Conservation (phyloP, 1,284 basidiomycete genomes). For the Ustilago esculenta region DNA sequence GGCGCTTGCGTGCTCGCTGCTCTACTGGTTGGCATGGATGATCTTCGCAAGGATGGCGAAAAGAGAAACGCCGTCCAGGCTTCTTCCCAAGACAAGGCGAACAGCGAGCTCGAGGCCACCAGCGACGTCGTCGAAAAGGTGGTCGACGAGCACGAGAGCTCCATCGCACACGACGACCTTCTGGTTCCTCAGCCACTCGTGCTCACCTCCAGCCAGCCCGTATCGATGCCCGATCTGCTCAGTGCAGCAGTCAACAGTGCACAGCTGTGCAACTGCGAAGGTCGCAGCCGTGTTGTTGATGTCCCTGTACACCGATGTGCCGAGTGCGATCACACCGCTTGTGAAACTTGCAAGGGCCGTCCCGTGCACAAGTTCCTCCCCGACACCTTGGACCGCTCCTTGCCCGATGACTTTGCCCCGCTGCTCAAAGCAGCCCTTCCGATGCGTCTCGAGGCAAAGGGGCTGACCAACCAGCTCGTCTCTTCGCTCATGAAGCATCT, state of each 20-base stretch:
- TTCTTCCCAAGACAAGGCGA: slow-evolving; percentile 73
- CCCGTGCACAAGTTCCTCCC: slow-evolving; percentile 81
- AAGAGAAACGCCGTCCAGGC: slow-evolving; percentile 17
- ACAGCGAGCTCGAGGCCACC: slow-evolving; percentile 70
- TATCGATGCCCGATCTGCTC: slow-evolving; percentile 71
- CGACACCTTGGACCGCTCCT: slow-evolving; percentile 70
- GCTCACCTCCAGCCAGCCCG: slow-evolving; percentile 30
- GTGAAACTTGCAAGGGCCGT: slow-evolving; percentile 85
- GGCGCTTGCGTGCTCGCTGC: slow-evolving; percentile 88
- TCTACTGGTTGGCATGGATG: slow-evolving; percentile 69
- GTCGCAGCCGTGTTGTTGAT: slow-evolving; percentile 77
- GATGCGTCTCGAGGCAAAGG: slow-evolving; percentile 75
- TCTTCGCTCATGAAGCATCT: slow-evolving; percentile 70
- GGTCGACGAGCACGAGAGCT: slow-evolving; percentile 66
- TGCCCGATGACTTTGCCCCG: slow-evolving; percentile 77
- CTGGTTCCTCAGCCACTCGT: slow-evolving; percentile 34
- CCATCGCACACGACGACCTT: slow-evolving; percentile 70
- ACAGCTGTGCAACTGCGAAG: slow-evolving; percentile 88
- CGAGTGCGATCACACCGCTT: slow-evolving; percentile 82
- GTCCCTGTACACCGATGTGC: slow-evolving; percentile 74
- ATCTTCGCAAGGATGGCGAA: slow-evolving; percentile 32
- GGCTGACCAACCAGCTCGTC: slow-evolving; percentile 70
- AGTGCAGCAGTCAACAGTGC: slow-evolving; percentile 76
- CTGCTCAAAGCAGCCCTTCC: slow-evolving; percentile 83
- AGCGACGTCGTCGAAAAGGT: slow-evolving; percentile 68